Base-by-base conservation (phyloP, 2,329 filamentous ascomycete species). In the Xylariaceae sp. region DNA sequence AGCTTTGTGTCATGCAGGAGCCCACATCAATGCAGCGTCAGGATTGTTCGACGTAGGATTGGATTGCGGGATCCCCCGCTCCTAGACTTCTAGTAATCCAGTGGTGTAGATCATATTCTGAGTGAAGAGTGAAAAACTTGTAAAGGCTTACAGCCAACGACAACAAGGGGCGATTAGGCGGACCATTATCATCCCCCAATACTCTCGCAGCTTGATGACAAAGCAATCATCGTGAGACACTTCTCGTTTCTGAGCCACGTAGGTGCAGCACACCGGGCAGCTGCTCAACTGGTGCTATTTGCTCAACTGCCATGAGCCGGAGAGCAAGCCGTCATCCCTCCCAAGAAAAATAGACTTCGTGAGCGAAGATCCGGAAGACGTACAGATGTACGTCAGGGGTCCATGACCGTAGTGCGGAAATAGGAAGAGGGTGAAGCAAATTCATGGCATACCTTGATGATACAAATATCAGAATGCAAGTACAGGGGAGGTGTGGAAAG, bases 361-460 rank as follows among this genome's bases (percentile, higher is more conserved):
- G 22, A 7, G 22, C 22, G 22, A 28, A 5, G 22, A 28, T 28
- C 22, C 22, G 22, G 22, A 51, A 48, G 38, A 17, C 39, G n/a
- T n/a, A n/a, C n/a, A n/a, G n/a, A n/a, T n/a, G n/a, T n/a, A n/a
- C n/a, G 14, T 40, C 14, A 28, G 14, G 14, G 38, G 31, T 5
- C 28, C n/a, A n/a, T 17, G n/a, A 40, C 16, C 36, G 2, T 10
- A 13, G n/a, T 17, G 19, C 5, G 16, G 13, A 11, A 14, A 34
- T 5, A 41, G 42, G 42, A 31, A 48, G 42, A 43, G 18, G 17
- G 3, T 42, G 38, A 33, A 51, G 43, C 36, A 16, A 18, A 3
- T 14, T 14, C 14, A 12, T 16, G 31, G 47, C 56, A 44, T 58
- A 58, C 56, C 46, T 53, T 58, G 56, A 53, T 39, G 14, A 31